These are phyloP conservation scores for Immersiporthe knoxdaviesiana DNA, from an alignment of 2,329 filamentous ascomycete species.

Conservation along the genomic window DNA sequence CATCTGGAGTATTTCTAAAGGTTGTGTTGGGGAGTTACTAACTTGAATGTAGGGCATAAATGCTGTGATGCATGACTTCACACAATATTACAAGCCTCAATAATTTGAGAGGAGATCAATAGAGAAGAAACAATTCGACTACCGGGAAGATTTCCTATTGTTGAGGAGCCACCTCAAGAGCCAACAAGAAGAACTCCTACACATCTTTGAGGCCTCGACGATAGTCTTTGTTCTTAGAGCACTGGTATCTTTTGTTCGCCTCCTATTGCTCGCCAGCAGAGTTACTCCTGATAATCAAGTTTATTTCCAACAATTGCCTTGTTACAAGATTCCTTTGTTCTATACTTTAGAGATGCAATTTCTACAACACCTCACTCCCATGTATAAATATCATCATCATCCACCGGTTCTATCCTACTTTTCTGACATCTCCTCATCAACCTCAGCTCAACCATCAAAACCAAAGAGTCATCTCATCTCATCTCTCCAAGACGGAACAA, in stretches of 20 bases:
- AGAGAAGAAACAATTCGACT: neutral
- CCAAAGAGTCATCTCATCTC: neutral
- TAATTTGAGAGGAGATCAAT: neutral
- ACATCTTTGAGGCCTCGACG: no score
- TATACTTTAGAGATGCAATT: neutral
- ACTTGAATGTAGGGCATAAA: constrained; percentile 17
- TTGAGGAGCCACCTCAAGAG: no score
- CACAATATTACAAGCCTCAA: constrained; percentile 28
- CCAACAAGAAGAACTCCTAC: no score
- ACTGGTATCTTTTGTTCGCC: no score
- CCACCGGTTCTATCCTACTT: neutral
- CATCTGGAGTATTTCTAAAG: neutral
- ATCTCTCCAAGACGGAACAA: neutral
- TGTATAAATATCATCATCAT: neutral
- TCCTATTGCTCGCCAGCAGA: neutral
- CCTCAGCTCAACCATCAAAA: neutral
- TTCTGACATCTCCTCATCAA: neutral
- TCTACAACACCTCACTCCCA: neutral
- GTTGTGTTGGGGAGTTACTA: neutral
- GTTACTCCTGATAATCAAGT: neutral
- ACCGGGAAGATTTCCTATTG: no score
- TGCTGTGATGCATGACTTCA: constrained; percentile 30
- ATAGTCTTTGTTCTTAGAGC: no score
- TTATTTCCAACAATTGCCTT: neutral
- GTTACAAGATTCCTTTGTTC: neutral